Base-by-base conservation (phyloP, 768 basidiomycete genomes). In the Suillus decipiens region DNA sequence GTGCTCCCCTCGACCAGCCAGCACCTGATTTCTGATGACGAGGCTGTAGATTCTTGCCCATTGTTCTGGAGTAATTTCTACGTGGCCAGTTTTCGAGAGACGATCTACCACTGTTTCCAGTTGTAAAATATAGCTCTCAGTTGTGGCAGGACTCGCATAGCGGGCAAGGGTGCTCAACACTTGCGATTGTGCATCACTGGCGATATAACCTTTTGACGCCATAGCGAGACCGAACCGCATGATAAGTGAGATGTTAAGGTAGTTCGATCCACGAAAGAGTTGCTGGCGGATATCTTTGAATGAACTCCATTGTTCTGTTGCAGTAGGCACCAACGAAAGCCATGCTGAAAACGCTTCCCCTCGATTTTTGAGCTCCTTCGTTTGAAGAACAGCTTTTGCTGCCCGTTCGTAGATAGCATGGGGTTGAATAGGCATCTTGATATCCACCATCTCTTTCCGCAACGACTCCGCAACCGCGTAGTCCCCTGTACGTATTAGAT, bases 131-230 rank as follows among this genome's bases (percentile, higher is more conserved):
- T 86, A 86, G 7, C 63, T 64, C 51, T 70, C 63, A 62, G 75
- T 73, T 48, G 76, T 67, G 1, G 73, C 65, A 4, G 75, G 73
- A 6, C 71, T 62, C 2, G 81, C 77, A 70, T 80, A 83, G 24
- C 81, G 81, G 43, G 82, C 73, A 22, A 89, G 70, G 5, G 73
- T 71, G 2, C 79, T 75, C 37, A 84, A 63, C 57, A 72, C 69
- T 8, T 70, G 75, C 59, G 55, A 63, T 5, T 66, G 65, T 14
- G 65, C 65, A 4, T 47, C n/a, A 31, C 61, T 68, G 58, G 56
- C 47, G 48, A 58, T 57, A 61, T 81, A 82, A 0, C 87, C 87
- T 66, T 84, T 86, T 19, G 75, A 71, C 3, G 81, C 80, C n/a
- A 78, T 75, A 5, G 79, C 71, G 50, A 79, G 60, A 22, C 79